Evolutionary conservation across 1,284 basidiomycete genomes (phyloP).

Genomic region (Trichosporon asahii): DNA sequence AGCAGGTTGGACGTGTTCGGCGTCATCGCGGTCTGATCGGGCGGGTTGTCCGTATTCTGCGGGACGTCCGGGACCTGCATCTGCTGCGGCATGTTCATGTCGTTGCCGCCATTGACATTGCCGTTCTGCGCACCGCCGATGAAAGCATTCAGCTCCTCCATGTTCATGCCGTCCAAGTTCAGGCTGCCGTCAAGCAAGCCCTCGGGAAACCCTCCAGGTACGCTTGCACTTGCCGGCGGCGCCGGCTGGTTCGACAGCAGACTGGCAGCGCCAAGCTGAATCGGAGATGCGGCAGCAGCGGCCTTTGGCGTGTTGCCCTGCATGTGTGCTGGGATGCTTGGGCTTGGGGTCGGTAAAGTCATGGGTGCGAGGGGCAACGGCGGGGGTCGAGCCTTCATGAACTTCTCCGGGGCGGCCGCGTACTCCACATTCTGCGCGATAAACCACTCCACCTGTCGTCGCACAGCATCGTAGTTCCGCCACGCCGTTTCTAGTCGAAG

Average conservation of each 20-base stretch:
- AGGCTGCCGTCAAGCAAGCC: conserved; percentile 17
- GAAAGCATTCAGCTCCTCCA: conserved; percentile 30
- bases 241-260: conserved; percentile 23
- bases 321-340: conserved; percentile 19
- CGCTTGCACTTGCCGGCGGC: neutral
- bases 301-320: conserved; percentile 9
- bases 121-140: conserved; percentile 22
- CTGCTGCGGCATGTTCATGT: conserved; percentile 4
- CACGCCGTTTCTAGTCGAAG: conserved; percentile 29
- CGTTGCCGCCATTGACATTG: neutral
- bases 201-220: conserved; percentile 9
- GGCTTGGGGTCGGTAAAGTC: conserved; percentile 23
- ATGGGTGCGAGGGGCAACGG: conserved; percentile 22
- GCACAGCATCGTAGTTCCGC: conserved; percentile 31
- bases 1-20: conserved; percentile 24
- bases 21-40: conserved; percentile 19
- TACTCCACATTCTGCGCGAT: conserved; percentile 29
- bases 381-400: conserved; percentile 22
- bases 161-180: conserved; percentile 20
- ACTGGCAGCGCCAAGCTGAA: conserved; percentile 28
- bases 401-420: conserved; percentile 25
- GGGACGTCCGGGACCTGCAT: neutral
- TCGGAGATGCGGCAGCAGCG: conserved; percentile 25
- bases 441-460: conserved; percentile 36
- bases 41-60: conserved; percentile 5